Evolutionary conservation across 805 yeast species (phyloP).

Genomic region (Saturnispora dispora): DNA sequence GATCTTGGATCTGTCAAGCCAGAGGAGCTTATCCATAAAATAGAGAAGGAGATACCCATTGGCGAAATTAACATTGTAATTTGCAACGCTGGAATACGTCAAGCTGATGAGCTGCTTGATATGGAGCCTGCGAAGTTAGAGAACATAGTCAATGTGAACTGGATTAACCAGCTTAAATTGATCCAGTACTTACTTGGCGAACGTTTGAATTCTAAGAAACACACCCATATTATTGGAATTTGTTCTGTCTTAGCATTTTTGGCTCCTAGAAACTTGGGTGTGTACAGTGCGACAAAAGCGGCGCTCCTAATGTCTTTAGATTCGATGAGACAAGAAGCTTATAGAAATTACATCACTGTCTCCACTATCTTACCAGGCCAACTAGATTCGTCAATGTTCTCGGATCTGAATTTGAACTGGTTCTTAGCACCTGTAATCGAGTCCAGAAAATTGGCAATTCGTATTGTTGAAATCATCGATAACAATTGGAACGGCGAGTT

Average conservation of each 20-base stretch:
- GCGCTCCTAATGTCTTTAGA: constrained; percentile 37
- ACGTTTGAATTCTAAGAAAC: constrained; percentile 13
- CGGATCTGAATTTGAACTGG: constrained; percentile 33
- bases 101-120: constrained; percentile 25
- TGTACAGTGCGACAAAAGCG: constrained; percentile 43
- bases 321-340: constrained; percentile 34
- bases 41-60: constrained; percentile 12
- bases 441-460: constrained; percentile 29
- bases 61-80: constrained; percentile 27
- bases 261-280: constrained; percentile 39
- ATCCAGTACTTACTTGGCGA: constrained; percentile 22
- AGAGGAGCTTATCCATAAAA: constrained; percentile 17
- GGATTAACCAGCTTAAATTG: constrained; percentile 36
- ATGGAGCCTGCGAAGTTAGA: constrained; percentile 20
- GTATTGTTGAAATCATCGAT: constrained; percentile 27
- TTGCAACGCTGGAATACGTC: constrained; percentile 44
- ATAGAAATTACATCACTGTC: constrained; percentile 22
- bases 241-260: constrained; percentile 41
- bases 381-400: constrained; percentile 39
- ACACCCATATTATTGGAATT: constrained; percentile 33
- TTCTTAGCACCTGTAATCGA: constrained; percentile 43
- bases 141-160: constrained; percentile 33
- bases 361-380: constrained; percentile 44
- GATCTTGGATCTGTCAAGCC: constrained; percentile 16
- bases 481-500: constrained; percentile 35